A percentile compares a stretch with the other conserved stretches of the same genome.
These are phyloP conservation scores for Saccharomyces mikatae DNA, from an alignment of 805 yeast genomes.

Conservation along the genomic window DNA sequence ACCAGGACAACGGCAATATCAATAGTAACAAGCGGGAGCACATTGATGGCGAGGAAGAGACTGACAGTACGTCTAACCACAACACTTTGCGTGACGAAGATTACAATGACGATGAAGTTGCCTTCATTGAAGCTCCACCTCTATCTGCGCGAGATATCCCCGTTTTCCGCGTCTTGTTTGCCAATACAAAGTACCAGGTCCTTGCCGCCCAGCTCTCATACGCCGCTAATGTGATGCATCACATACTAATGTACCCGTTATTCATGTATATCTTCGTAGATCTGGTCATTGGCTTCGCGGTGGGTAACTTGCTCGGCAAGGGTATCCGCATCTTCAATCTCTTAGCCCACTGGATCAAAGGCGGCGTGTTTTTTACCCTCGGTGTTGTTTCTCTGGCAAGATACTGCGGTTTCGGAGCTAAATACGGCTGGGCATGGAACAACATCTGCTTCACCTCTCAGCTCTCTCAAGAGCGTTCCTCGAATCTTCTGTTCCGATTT, in stretches of 20 bases:
- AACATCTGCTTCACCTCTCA: conserved; percentile 11
- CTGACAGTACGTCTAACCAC: neutral
- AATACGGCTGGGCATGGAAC: conserved; percentile 92
- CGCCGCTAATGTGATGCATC: conserved; percentile 34
- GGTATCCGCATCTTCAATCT: conserved; percentile 64
- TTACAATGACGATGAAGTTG: conserved; percentile 20
- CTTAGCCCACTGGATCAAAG: conserved; percentile 92
- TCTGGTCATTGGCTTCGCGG: conserved; percentile 47
- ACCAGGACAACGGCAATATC: no score
- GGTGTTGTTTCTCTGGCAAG: conserved; percentile 81
- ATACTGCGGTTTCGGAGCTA: conserved; percentile 72
- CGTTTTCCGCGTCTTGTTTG: conserved; percentile 22
- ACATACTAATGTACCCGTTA: conserved; percentile 54
- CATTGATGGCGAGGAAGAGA: neutral
- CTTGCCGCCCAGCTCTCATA: conserved; percentile 18
- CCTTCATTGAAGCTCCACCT: conserved; percentile 2
- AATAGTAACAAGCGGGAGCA: neutral
- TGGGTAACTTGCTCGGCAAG: conserved; percentile 62
- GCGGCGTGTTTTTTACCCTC: conserved; percentile 72
- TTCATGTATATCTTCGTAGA: conserved; percentile 53
- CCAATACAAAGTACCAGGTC: conserved; percentile 20
- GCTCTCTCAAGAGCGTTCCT: conserved; percentile 2
- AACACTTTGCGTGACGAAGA: conserved; percentile 8
- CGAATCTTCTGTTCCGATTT: conserved; percentile 21
- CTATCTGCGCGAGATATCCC: neutral